Evolutionary conservation across 805 yeast species (phyloP).

Genomic region (Starmerella apis): DNA sequence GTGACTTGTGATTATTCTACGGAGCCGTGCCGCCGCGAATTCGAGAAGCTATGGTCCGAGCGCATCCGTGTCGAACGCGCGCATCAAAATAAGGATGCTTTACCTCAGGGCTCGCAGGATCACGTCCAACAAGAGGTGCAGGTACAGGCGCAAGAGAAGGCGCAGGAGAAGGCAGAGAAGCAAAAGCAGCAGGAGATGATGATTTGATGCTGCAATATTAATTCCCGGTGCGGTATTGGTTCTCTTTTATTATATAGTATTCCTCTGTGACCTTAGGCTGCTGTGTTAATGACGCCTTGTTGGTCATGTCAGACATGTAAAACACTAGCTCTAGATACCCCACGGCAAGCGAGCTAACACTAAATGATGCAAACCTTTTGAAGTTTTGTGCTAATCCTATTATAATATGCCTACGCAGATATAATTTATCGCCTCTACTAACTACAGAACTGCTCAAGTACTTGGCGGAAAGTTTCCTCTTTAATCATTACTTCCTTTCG

Average conservation of each 20-base stretch:
- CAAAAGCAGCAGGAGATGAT: conserved; percentile 9
- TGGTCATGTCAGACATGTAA: neutral
- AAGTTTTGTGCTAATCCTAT: too few relatives aligned
- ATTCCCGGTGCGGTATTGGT: too few relatives aligned
- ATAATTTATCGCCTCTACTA: too few relatives aligned
- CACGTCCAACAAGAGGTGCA: conserved; percentile 25
- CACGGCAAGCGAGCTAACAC: too few relatives aligned
- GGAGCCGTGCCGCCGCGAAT: conserved; percentile 27
- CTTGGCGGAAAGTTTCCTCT: too few relatives aligned
- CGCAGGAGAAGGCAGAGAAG: conserved; percentile 24
- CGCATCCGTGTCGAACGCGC: conserved; percentile 22
- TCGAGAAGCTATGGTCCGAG: conserved; percentile 27
- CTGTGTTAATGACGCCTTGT: too few relatives aligned
- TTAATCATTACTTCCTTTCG: too few relatives aligned
- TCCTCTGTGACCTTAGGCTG: too few relatives aligned
- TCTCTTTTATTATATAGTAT: too few relatives aligned
- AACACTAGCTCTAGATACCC: neutral
- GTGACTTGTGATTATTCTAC: conserved; percentile 31
- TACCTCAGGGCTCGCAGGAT: conserved; percentile 14
- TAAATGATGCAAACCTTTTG: too few relatives aligned
- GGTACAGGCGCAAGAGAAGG: conserved; percentile 22
- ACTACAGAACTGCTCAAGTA: too few relatives aligned
- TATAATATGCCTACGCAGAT: too few relatives aligned
- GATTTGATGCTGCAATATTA: neutral
- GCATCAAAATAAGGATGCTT: neutral